Base-by-base conservation (phyloP, 768 basidiomycete genomes). In the Rhizopogon vesiculosus region DNA sequence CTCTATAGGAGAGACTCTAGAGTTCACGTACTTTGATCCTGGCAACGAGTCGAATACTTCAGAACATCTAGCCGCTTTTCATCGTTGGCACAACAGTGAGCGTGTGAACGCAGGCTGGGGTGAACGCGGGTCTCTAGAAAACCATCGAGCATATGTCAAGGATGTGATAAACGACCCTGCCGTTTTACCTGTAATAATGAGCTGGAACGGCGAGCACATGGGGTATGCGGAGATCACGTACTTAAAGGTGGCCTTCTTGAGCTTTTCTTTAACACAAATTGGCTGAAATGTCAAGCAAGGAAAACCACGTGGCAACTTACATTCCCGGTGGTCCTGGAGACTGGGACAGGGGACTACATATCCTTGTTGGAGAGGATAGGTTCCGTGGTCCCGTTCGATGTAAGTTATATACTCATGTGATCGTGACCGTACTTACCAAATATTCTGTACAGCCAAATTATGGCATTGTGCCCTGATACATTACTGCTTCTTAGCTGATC, bases 51-150 rank as follows among this genome's bases (percentile, higher is more conserved):
- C 25, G 13, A 50, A 51, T 45, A 35, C 49, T 22, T 56, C 58
- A 6, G 60, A 56, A 33, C 78, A 80, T 53, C 65, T 81, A 54
- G 73, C 71, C 5, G 69, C 74, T 15, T 81, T 78, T 63, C 72
- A 77, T 46, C 66, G 62, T 48, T 81, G 79, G 79, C 80, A 80
- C 45, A 81, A 81, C 55, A 67, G 69, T 46, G 73, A 73, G n/a
- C 73, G 78, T 7, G 75, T 81, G 8, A 75, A 74, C 53, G 61
- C 56, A 2, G 77, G 71, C 5, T 81, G 80, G 79, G 71, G 71
- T 18, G 78, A 81, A 61, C 57, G 63, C 15, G 80, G 79, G 0
- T 64, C 69, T n/a, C 59, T 78, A 28, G 74, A 77, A 57, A 63
- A 73, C 49, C 79, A 80, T 56, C 61, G 70, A n/a, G 59, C 63